Evolutionary conservation across 2,329 filamentous ascomycete genomes (phyloP).

Genomic region (Neopestalotiopsis clavispora): DNA sequence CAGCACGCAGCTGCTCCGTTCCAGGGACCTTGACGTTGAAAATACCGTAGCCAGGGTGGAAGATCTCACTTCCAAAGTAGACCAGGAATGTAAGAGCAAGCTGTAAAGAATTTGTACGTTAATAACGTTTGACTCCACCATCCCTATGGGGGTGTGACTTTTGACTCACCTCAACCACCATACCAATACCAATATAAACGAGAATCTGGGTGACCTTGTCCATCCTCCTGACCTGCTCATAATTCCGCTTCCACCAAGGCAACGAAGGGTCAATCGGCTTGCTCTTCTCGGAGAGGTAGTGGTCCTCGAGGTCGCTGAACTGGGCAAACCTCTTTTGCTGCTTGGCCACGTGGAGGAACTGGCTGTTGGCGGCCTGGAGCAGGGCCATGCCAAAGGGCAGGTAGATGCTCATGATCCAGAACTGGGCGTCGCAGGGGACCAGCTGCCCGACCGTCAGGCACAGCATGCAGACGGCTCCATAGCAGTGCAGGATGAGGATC

Average conservation of each 20-base stretch:
- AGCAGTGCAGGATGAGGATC: constrained; percentile 29
- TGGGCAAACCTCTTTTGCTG: constrained; percentile 51
- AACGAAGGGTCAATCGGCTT: constrained; percentile 30
- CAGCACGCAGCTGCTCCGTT: constrained; percentile 53
- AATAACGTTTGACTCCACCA: background rate
- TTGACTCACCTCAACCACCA: constrained; percentile 57
- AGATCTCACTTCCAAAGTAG: constrained; percentile 68
- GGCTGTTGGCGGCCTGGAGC: constrained; percentile 68
- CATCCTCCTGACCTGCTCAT: constrained; percentile 43
- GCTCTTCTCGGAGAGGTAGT: constrained; percentile 22
- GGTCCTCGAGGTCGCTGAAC: constrained; percentile 27
- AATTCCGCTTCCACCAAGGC: constrained; percentile 20
- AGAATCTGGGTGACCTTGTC: constrained; percentile 56
- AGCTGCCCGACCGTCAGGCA: constrained; percentile 25
- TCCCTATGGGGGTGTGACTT: background rate
- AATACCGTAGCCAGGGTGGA: constrained; percentile 65
- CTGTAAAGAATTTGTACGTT: constrained; percentile 40
- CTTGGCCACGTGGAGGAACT: constrained; percentile 63
- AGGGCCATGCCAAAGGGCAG: constrained; percentile 69
- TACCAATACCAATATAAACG: constrained; percentile 55
- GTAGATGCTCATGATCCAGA: constrained; percentile 71
- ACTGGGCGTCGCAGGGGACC: constrained; percentile 60
- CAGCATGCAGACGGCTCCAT: constrained; percentile 32
- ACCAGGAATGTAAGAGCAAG: constrained; percentile 62
- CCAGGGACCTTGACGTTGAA: constrained; percentile 65